Percentiles rank a stretch among this genome's conserved stretches.
Conservation (phyloP, 768 basidiomycete genomes). For the Suillus tomentosus region DNA sequence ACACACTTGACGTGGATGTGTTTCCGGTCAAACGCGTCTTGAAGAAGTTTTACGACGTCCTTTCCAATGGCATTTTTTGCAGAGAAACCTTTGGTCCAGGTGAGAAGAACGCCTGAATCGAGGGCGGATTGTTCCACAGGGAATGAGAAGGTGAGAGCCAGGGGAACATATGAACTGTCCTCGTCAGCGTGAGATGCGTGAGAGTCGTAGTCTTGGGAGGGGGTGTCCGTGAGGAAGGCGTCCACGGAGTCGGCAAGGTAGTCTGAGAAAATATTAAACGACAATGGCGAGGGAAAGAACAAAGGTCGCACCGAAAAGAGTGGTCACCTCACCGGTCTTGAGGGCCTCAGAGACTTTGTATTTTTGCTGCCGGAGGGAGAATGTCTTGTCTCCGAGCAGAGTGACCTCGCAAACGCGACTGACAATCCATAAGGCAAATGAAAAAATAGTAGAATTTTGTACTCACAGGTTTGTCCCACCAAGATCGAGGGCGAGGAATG, state of each 20-base stretch:
- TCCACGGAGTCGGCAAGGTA: constrained; percentile 98
- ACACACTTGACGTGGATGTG: constrained; percentile 90
- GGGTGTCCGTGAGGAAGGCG: constrained; percentile 75
- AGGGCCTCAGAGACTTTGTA: constrained; percentile 93
- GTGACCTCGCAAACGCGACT: constrained; percentile 95
- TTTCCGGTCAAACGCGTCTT: constrained; percentile 90
- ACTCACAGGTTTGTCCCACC: constrained; percentile 97
- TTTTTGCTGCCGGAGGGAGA: constrained; percentile 91
- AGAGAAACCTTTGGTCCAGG: constrained; percentile 96
- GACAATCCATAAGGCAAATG: constrained; percentile 10
- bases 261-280: constrained; percentile 50
- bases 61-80: constrained; percentile 88
- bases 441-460: background rate
- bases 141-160: constrained; percentile 96
- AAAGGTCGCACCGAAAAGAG: constrained; percentile 71
- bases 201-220: constrained; percentile 23
- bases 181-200: constrained; percentile 20
- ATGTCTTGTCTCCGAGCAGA: constrained; percentile 87
- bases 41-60: constrained; percentile 86
- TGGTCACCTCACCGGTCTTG: constrained; percentile 88
- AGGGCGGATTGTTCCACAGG: constrained; percentile 97
- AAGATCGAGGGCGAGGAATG: constrained; percentile 94
- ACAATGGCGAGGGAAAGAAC: constrained; percentile 8
- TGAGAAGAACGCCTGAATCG: constrained; percentile 85
- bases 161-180: constrained; percentile 52